A percentile compares a stretch with the other conserved stretches of the same genome.
Conservation (phyloP, 2,329 filamentous ascomycete species). For the Aureobasidium namibiae region DNA sequence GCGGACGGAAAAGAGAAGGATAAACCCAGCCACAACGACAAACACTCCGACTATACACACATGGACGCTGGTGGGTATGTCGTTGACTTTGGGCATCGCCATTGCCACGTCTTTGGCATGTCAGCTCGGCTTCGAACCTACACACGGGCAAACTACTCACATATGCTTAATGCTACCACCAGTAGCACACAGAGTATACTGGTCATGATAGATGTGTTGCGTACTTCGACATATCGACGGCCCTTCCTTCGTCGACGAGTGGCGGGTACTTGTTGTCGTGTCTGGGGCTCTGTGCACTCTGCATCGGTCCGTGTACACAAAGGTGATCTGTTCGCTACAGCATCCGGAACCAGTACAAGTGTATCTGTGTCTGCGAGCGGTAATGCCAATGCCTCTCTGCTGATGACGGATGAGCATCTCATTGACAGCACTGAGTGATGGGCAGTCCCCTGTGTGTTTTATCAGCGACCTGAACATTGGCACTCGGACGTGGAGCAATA, state of each 20-base stretch:
- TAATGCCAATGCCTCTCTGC: background rate
- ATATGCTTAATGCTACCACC: background rate
- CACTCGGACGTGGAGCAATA: background rate
- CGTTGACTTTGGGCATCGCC: background rate
- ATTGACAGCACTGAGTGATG: slow-evolving; percentile 1
- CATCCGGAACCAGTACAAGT: background rate
- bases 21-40: background rate
- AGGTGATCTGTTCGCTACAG: background rate
- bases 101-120: background rate
- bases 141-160: background rate
- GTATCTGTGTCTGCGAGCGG: background rate
- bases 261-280: background rate
- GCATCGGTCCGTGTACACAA: background rate
- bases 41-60: background rate
- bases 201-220: background rate
- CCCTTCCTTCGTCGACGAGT: background rate
- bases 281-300: background rate
- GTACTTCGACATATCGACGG: background rate
- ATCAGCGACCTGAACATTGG: background rate
- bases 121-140: background rate
- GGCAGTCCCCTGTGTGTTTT: background rate
- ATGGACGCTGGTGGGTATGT: background rate
- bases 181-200: background rate
- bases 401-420: background rate
- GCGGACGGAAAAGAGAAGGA: background rate